Evolutionary conservation across 345 rosid species (phyloP).

Genomic region (Crucihimalaya himalaica): DNA sequence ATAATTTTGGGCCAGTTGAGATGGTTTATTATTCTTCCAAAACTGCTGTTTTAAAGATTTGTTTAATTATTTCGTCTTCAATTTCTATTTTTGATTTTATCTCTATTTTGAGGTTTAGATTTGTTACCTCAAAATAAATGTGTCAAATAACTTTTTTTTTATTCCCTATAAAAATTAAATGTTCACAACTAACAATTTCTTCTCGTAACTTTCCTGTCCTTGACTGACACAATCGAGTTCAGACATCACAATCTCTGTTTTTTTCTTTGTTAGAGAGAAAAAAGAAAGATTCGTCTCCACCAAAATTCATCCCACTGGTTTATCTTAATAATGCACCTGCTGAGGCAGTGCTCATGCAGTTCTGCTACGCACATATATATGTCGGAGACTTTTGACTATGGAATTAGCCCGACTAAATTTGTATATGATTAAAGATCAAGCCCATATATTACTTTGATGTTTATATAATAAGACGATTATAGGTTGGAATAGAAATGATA

Average conservation of each 20-base stretch:
- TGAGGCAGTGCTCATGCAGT: slow-evolving; percentile 11
- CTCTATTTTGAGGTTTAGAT: background rate
- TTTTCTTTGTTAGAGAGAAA: background rate
- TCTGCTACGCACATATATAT: slow-evolving; percentile 16
- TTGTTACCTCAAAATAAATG: background rate
- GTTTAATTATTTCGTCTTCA: background rate
- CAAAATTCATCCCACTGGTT: background rate
- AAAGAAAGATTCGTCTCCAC: slow-evolving; percentile 20
- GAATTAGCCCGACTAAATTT: background rate
- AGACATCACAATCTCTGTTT: slow-evolving; percentile 29
- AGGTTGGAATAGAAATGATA: slow-evolving; percentile 15
- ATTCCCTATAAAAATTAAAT: background rate
- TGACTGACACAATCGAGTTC: slow-evolving; percentile 35
- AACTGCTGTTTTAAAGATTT: background rate
- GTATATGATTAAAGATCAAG: slow-evolving; percentile 10
- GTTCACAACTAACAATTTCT: slow-evolving; percentile 17
- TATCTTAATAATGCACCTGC: slow-evolving; percentile 9
- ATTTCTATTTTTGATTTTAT: background rate
- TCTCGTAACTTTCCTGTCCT: slow-evolving; percentile 4
- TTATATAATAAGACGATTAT: slow-evolving; percentile 20
- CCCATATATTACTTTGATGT: slow-evolving; percentile 1
- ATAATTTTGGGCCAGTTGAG: background rate
- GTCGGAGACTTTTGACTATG: slow-evolving; percentile 24
- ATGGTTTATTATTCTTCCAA: background rate
- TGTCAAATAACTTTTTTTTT: background rate